Conservation (phyloP, 78 protist genomes). For the Tieghemostelium lacteum region DNA sequence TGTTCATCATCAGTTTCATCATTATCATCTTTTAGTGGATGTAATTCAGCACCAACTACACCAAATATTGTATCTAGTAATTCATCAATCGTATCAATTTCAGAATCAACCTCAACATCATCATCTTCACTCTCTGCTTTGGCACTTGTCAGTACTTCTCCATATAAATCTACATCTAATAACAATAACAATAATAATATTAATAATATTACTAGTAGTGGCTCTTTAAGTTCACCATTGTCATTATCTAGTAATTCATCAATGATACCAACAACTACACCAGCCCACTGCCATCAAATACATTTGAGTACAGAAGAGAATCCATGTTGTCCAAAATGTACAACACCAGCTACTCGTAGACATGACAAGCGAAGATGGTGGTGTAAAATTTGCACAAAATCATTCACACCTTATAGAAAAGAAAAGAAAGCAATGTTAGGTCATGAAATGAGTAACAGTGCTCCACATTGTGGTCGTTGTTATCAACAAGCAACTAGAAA, state of each 20-base stretch:
- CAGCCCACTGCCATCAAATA: too few relatives aligned
- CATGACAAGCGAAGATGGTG: constrained; percentile 83
- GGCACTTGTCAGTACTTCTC: background rate
- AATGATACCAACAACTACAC: background rate
- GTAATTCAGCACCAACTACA: too few relatives aligned
- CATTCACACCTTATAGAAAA: constrained; percentile 76
- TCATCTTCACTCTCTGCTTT: background rate
- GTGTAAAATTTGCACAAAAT: constrained; percentile 73
- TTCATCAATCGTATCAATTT: too few relatives aligned
- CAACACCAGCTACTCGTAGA: constrained; percentile 49
- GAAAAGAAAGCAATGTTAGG: constrained; percentile 32
- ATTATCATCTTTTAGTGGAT: too few relatives aligned
- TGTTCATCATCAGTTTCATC: too few relatives aligned
- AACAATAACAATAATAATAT: background rate
- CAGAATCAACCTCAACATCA: background rate
- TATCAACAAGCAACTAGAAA: constrained; percentile 65
- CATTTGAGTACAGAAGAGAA: constrained; percentile 5
- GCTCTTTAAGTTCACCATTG: background rate
- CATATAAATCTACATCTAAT: background rate
- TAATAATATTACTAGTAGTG: background rate
- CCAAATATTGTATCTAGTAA: too few relatives aligned
- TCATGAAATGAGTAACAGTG: constrained; percentile 20
- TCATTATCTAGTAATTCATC: too few relatives aligned
- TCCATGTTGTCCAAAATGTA: constrained; percentile 58
- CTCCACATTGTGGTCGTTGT: constrained; percentile 72